Conservation (phyloP, 2,329 filamentous ascomycete species). For the Hortaea sp. region DNA sequence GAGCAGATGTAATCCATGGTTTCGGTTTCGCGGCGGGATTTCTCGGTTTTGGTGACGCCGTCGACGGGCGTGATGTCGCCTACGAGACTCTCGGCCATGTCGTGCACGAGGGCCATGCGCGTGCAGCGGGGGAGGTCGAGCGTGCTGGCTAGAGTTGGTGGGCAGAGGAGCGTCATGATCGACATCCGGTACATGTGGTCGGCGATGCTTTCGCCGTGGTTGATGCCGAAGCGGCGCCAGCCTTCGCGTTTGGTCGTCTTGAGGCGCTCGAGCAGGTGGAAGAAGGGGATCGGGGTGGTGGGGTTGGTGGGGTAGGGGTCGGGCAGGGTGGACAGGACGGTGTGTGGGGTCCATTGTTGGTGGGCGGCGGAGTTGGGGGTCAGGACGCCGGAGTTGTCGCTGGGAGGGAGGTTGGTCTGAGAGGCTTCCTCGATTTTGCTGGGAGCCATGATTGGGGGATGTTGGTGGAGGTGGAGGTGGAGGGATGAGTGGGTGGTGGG, state of each 20-base stretch:
- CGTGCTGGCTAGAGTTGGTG: slow-evolving; percentile 57
- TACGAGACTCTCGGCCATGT: slow-evolving; percentile 92
- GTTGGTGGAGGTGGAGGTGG: no score
- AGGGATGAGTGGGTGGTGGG: no score
- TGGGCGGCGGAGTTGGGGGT: slow-evolving; percentile 8
- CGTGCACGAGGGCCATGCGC: slow-evolving; percentile 91
- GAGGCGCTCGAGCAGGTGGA: slow-evolving; percentile 84
- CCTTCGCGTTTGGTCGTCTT: slow-evolving; percentile 96
- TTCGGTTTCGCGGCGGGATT: slow-evolving; percentile 72
- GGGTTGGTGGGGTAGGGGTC: slow-evolving; percentile 49
- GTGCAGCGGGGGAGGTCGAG: slow-evolving; percentile 77
- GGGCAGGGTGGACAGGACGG: slow-evolving; percentile 56
- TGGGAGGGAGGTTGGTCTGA: slow-evolving; percentile 31
- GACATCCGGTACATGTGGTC: slow-evolving; percentile 99
- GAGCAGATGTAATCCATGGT: slow-evolving; percentile 88
- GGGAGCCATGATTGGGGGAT: slow-evolving; percentile 1
- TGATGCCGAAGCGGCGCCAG: slow-evolving; percentile 80
- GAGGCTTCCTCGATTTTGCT: slow-evolving; percentile 3
- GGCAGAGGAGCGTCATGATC: slow-evolving; percentile 85
- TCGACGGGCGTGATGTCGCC: slow-evolving; percentile 96
- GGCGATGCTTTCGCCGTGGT: slow-evolving; percentile 72
- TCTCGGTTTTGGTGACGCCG: slow-evolving; percentile 73
- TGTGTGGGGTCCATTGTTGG: slow-evolving; percentile 31
- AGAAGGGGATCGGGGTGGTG: slow-evolving; percentile 74
- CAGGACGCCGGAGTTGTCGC: slow-evolving; percentile 12